Conservation (phyloP, 768 basidiomycete genomes). For the Rhodotorula taiwanensis region DNA sequence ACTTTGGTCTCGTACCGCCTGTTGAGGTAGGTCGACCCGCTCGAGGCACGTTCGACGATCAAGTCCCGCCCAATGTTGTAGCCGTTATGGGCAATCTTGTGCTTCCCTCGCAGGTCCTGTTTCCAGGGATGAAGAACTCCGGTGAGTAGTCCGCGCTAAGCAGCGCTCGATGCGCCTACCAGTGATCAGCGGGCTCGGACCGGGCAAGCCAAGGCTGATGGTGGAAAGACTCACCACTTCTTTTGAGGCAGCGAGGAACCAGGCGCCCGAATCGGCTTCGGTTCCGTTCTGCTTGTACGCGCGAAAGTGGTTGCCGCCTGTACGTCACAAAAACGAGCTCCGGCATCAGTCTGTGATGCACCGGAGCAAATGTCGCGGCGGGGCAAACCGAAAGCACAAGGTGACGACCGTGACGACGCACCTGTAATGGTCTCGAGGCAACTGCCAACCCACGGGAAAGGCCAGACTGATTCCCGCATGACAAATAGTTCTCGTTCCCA, state of each 20-base stretch:
- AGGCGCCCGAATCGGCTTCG: conserved; percentile 62
- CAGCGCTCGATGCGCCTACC: neutral
- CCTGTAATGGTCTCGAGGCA: conserved; percentile 81
- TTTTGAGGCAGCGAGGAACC: conserved; percentile 76
- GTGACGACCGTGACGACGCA: conserved; percentile 24
- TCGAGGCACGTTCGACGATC: conserved; percentile 60
- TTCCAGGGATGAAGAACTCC: neutral
- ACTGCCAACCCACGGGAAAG: conserved; percentile 62
- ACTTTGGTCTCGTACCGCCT: conserved; percentile 70
- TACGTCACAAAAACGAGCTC: conserved; percentile 4
- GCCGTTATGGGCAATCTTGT: conserved; percentile 68
- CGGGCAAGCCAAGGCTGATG: neutral
- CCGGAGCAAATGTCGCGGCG: no score
- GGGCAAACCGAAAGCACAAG: no score
- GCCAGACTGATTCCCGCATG: conserved; percentile 62
- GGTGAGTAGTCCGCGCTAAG: neutral
- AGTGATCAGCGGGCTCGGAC: neutral
- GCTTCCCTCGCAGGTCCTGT: conserved; percentile 43
- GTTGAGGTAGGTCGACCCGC: conserved; percentile 58
- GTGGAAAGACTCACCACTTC: conserved; percentile 49
- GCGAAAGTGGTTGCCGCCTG: conserved; percentile 80
- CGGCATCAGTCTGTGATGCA: conserved; percentile 23
- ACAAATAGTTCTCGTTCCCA: conserved; percentile 63
- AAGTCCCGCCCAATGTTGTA: conserved; percentile 75
- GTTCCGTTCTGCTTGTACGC: conserved; percentile 86